Conservation (phyloP, 371 early-diverging fungal species). For the Apophysomyces variabilis region DNA sequence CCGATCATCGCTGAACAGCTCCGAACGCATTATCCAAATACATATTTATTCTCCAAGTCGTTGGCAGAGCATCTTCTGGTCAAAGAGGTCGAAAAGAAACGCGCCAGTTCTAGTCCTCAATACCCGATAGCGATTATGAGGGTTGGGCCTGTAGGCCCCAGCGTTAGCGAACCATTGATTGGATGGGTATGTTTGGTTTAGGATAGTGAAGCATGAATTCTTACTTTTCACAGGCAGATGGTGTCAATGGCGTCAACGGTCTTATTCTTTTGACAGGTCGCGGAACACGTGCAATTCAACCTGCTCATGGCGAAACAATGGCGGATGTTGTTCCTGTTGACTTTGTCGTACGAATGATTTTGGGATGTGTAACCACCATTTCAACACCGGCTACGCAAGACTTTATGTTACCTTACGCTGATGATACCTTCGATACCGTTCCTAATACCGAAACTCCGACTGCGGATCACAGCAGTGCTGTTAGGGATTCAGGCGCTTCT, state of each 20-base stretch:
- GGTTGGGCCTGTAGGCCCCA: conserved; percentile 58
- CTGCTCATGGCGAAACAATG: conserved; percentile 37
- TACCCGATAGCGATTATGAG: conserved; percentile 60
- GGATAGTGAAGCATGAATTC: too few species aligned
- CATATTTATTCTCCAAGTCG: conserved; percentile 60
- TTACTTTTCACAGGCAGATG: conserved; percentile 47
- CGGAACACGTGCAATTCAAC: conserved; percentile 41
- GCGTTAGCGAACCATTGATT: conserved; percentile 58
- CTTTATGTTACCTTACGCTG: conserved; percentile 13
- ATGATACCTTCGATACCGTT: conserved; percentile 8
- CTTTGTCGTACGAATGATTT: conserved; percentile 44
- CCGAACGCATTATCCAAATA: conserved; percentile 48
- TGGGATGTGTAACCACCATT: conserved; percentile 44
- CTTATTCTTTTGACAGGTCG: conserved; percentile 43
- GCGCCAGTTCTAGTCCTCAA: conserved; percentile 21
- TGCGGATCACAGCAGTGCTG: background rate
- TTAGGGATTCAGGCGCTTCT: conserved; percentile 15
- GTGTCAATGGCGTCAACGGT: conserved; percentile 61
- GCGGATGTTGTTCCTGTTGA: conserved; percentile 66
- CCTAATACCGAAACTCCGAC: conserved; percentile 2
- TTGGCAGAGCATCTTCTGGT: conserved; percentile 60
- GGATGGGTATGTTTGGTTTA: conserved; percentile 57
- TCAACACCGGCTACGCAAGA: conserved; percentile 16
- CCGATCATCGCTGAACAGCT: conserved; percentile 18
- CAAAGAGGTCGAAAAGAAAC: conserved; percentile 46